phyloP scores from a whole-genome alignment of 441 rosid genomes.

The Eutrema salsugineum region DNA sequence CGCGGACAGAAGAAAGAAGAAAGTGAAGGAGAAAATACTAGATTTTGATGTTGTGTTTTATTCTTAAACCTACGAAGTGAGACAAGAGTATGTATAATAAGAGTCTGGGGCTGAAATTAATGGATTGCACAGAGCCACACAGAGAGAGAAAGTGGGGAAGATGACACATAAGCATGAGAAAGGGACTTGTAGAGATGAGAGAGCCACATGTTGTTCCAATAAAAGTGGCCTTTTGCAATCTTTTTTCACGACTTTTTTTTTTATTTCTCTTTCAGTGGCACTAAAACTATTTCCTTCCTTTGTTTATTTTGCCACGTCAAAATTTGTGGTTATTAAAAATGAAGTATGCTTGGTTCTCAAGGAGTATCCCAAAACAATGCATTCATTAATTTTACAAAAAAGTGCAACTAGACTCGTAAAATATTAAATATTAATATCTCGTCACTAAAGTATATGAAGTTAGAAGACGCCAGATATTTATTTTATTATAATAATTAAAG shows the following conservation, averaged over 20 bases:
- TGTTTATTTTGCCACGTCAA: constrained; percentile 21
- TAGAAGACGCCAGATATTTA: too few species aligned
- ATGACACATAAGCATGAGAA: constrained; percentile 47
- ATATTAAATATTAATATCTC: too few species aligned
- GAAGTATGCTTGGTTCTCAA: too few species aligned
- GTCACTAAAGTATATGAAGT: too few species aligned
- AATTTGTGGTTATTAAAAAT: too few species aligned
- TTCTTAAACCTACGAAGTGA: constrained; percentile 8
- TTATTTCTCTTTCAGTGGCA: constrained; percentile 28
- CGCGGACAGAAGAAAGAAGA: background rate
- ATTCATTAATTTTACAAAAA: too few species aligned
- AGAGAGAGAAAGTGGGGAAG: constrained; percentile 13
- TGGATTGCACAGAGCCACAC: constrained; percentile 23
- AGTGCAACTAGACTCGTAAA: too few species aligned
- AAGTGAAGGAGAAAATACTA: background rate
- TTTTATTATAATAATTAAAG: too few species aligned
- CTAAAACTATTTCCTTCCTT: constrained; percentile 7
- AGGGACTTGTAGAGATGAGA: constrained; percentile 24
- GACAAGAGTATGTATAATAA: background rate
- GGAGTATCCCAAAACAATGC: too few species aligned
- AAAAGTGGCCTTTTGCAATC: constrained; percentile 44
- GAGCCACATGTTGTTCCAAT: constrained; percentile 60
- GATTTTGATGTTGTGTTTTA: constrained; percentile 7
- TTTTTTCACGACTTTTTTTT: constrained; percentile 35
- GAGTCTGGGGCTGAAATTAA: constrained; percentile 21